These are phyloP conservation scores for Epichloe elymi DNA, from an alignment of 2,329 filamentous ascomycete genomes.

Conservation along the genomic window DNA sequence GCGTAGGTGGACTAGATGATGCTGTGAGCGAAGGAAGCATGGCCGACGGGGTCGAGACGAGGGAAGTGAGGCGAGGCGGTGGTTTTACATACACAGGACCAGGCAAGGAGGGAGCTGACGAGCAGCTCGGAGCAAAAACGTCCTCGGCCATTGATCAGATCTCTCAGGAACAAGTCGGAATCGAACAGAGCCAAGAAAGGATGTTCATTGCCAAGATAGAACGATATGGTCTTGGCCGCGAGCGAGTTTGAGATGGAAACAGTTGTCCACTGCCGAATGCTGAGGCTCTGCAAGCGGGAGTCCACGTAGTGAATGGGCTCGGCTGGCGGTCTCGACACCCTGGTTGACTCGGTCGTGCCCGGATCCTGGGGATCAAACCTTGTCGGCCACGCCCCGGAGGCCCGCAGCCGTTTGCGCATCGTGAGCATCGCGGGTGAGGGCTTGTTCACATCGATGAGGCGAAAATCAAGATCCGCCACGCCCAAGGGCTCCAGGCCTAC, in stretches of 20 bases:
- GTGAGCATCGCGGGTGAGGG: not conserved
- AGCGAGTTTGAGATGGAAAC: not conserved
- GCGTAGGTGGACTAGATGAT: not conserved
- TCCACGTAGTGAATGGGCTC: not conserved
- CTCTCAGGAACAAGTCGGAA: not conserved
- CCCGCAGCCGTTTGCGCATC: not conserved
- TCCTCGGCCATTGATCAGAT: not conserved
- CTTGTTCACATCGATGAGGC: not conserved
- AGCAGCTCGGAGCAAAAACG: not conserved
- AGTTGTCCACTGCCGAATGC: not conserved
- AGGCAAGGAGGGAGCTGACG: not conserved
- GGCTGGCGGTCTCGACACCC: not conserved
- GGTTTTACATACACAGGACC: not conserved
- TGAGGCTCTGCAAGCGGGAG: not conserved
- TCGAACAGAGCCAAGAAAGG: not conserved
- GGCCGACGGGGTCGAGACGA: not conserved
- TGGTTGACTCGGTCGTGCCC: not conserved
- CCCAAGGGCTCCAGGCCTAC: not conserved
- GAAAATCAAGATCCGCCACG: not conserved
- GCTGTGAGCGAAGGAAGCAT: not conserved
- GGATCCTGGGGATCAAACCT: not conserved
- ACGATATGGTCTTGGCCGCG: not conserved
- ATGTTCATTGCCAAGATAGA: slow-evolving; percentile 1
- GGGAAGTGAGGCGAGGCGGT: not conserved
- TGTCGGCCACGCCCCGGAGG: not conserved